phyloP scores from a whole-genome alignment of 1,139 yeast genomes.

The Protomyces pachydermus region DNA sequence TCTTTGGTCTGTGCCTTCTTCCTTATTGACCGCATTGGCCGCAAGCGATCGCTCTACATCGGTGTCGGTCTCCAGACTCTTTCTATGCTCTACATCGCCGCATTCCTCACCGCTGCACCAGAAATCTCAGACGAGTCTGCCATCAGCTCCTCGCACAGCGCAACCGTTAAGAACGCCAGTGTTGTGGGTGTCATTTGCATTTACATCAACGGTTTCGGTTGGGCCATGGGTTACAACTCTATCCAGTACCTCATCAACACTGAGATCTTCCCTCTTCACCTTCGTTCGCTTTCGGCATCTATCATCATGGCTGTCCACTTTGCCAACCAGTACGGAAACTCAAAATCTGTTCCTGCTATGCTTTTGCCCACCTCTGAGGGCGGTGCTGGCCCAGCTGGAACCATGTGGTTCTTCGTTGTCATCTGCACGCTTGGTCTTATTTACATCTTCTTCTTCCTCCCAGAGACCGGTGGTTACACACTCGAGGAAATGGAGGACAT shows the following conservation, averaged over 20 bases:
- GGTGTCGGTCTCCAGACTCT: conserved; percentile 43
- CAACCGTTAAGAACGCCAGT: conserved; percentile 15
- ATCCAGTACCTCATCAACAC: conserved; percentile 49
- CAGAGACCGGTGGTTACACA: conserved; percentile 20
- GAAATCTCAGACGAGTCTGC: conserved; percentile 11
- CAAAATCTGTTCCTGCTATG: conserved; percentile 24
- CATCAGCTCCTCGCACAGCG: background rate
- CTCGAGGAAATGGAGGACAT: conserved; percentile 20
- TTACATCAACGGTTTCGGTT: conserved; percentile 51
- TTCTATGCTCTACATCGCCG: conserved; percentile 43
- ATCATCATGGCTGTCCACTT: conserved; percentile 56
- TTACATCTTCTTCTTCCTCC: conserved; percentile 24
- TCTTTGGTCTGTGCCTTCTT: conserved; percentile 44
- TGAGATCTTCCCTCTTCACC: conserved; percentile 51
- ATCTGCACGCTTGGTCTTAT: conserved; percentile 19
- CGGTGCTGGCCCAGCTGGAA: conserved; percentile 17
- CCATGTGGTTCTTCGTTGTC: conserved; percentile 18
- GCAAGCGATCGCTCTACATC: conserved; percentile 46
- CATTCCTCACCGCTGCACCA: conserved; percentile 48
- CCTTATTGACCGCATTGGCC: conserved; percentile 48
- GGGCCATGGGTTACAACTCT: conserved; percentile 61
- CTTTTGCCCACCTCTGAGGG: conserved; percentile 14
- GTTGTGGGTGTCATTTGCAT: conserved; percentile 34
- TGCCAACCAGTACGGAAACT: conserved; percentile 47
- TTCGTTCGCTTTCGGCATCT: conserved; percentile 53